A percentile compares a stretch with the other conserved stretches of the same genome.
These are phyloP conservation scores for Aspergillus ustus DNA, from an alignment of 2,329 filamentous ascomycete genomes.

Conservation along the genomic window DNA sequence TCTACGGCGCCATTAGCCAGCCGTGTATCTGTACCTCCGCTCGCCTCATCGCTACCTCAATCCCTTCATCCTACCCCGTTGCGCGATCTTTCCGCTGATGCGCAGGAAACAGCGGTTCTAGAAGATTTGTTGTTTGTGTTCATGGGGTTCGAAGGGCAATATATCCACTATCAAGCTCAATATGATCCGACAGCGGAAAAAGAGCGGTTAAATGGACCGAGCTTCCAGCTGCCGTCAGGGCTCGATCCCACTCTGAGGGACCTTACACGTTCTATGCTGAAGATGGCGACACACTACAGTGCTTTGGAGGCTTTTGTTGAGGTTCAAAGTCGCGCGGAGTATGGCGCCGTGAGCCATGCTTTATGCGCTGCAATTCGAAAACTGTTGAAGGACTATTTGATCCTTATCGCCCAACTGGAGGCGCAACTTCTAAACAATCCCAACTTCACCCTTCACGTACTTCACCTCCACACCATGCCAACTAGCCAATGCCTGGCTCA, in stretches of 20 bases:
- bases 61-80: slow-evolving; percentile 71
- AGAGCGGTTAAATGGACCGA: slow-evolving; percentile 80
- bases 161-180: slow-evolving; percentile 80
- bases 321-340: slow-evolving; percentile 89
- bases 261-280: slow-evolving; percentile 84
- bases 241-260: slow-evolving; percentile 91
- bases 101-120: slow-evolving; percentile 83
- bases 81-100: slow-evolving; percentile 72
- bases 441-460: slow-evolving; percentile 87
- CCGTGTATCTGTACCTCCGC: slow-evolving; percentile 65
- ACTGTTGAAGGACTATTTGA: slow-evolving; percentile 88
- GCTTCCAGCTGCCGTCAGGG: slow-evolving; percentile 77
- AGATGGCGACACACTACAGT: slow-evolving; percentile 90
- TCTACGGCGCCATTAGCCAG: slow-evolving; percentile 74
- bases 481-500: slow-evolving; percentile 92
- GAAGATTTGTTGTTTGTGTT: slow-evolving; percentile 94
- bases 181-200: slow-evolving; percentile 87
- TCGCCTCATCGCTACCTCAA: slow-evolving; percentile 69
- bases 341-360: slow-evolving; percentile 92
- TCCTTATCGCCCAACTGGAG: slow-evolving; percentile 91
- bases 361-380: slow-evolving; percentile 94
- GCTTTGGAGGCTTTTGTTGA: slow-evolving; percentile 93
- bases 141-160: slow-evolving; percentile 98
- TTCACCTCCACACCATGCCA: slow-evolving; percentile 88
- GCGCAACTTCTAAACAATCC: slow-evolving; percentile 88